Conservation (phyloP, 2,329 filamentous ascomycete genomes). For the Fusarium algeriense region DNA sequence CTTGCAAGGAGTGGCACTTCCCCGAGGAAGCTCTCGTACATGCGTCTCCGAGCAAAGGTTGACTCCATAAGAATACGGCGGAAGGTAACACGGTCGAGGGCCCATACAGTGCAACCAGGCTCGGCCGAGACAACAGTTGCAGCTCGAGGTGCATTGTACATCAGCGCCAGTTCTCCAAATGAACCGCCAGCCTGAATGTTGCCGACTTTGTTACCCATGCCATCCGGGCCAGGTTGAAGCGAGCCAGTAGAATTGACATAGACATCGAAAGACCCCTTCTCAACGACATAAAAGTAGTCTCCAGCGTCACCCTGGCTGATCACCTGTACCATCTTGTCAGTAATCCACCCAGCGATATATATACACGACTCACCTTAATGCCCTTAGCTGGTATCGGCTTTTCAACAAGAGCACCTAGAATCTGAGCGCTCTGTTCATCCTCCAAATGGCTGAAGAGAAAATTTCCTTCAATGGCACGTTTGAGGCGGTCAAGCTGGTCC, state of each 20-base stretch:
- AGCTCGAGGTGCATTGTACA: constrained; percentile 98
- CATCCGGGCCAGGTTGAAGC: constrained; percentile 82
- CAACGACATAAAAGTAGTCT: constrained; percentile 98
- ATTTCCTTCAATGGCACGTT: constrained; percentile 85
- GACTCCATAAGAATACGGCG: constrained; percentile 98
- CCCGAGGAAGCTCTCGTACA: constrained; percentile 97
- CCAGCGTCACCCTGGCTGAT: constrained; percentile 96
- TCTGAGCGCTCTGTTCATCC: constrained; percentile 89
- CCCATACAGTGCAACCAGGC: constrained; percentile 85
- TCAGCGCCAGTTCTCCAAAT: constrained; percentile 95
- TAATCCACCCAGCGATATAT: not conserved
- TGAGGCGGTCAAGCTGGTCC: constrained; percentile 84
- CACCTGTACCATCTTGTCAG: constrained; percentile 69
- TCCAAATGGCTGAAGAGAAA: constrained; percentile 96
- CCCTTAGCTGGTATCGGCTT: constrained; percentile 95
- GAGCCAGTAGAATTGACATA: constrained; percentile 85
- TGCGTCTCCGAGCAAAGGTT: constrained; percentile 92
- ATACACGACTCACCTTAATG: constrained; percentile 68
- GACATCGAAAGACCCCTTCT: constrained; percentile 90
- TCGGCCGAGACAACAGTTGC: constrained; percentile 92
- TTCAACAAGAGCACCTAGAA: constrained; percentile 91
- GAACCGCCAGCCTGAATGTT: constrained; percentile 89
- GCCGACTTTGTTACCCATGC: constrained; percentile 85
- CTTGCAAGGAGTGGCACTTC: constrained; percentile 88
- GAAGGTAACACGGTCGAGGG: constrained; percentile 94